Conservation (phyloP, 169 alveolate species). For the Pseudocohnilembus persalinus region DNA sequence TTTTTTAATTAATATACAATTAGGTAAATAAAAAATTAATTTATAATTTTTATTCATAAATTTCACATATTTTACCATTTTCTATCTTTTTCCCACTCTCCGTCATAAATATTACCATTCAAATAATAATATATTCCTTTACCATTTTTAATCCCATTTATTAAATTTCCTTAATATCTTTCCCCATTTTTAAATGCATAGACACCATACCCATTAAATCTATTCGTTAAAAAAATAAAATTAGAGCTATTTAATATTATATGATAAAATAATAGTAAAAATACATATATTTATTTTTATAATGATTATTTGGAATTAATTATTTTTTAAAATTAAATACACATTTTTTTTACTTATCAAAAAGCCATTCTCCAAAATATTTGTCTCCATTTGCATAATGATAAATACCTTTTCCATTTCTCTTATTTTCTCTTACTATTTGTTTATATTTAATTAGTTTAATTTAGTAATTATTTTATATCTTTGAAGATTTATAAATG, state of each 20-base stretch:
- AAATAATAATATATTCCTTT: conserved; percentile 43
- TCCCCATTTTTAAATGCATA: conserved; percentile 55
- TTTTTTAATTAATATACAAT: too few species aligned
- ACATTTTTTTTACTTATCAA: conserved; percentile 5
- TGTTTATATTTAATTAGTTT: neutral
- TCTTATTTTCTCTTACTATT: conserved; percentile 13
- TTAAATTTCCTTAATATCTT: conserved; percentile 52
- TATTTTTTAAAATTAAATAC: neutral
- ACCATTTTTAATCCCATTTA: conserved; percentile 51
- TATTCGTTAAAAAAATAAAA: too few species aligned
- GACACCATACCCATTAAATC: conserved; percentile 58
- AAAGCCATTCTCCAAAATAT: conserved; percentile 23
- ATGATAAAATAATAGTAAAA: neutral
- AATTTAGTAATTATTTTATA: too few species aligned
- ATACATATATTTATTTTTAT: conserved; percentile 6
- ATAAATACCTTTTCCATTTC: conserved; percentile 27
- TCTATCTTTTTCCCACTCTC: conserved; percentile 60
- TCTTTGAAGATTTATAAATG: too few species aligned
- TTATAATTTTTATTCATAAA: too few species aligned
- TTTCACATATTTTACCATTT: neutral
- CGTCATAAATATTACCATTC: conserved; percentile 56
- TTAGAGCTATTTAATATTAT: too few species aligned
- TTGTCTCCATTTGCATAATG: conserved; percentile 25
- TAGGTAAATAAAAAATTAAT: too few species aligned
- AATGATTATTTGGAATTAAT: too few species aligned